A percentile compares a stretch with the other conserved stretches of the same genome.
These are phyloP conservation scores for Pharnaceum exiguum DNA, from an alignment of 148 eudicot genomes.

Conservation along the genomic window DNA sequence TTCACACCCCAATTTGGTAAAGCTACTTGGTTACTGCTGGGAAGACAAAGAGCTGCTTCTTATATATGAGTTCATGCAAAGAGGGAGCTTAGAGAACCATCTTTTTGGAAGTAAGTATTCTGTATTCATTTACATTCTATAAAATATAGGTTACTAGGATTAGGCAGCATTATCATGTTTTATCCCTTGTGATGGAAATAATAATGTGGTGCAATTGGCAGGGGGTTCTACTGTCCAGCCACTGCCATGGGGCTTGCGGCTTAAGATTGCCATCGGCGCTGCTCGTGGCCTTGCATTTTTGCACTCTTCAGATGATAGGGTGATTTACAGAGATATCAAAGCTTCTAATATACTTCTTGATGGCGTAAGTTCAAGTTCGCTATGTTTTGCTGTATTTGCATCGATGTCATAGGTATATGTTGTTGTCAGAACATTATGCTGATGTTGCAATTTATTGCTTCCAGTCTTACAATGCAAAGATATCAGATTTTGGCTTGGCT, in stretches of 20 bases:
- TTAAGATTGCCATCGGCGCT: slow-evolving; percentile 75
- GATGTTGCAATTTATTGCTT: slow-evolving; percentile 4
- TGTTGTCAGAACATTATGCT: not conserved
- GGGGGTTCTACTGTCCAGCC: slow-evolving; percentile 77
- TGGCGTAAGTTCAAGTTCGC: slow-evolving; percentile 54
- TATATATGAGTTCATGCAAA: slow-evolving; percentile 77
- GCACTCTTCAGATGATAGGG: slow-evolving; percentile 55
- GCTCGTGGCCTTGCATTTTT: slow-evolving; percentile 74
- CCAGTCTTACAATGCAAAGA: slow-evolving; percentile 70
- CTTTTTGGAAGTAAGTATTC: slow-evolving; percentile 74
- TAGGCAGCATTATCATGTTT: not conserved
- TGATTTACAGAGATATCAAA: slow-evolving; percentile 78
- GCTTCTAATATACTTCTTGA: slow-evolving; percentile 83
- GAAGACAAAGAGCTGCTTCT: slow-evolving; percentile 70
- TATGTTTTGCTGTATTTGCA: too few species aligned
- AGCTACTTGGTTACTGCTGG: slow-evolving; percentile 71
- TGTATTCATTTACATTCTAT: not conserved
- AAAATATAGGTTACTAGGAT: not conserved
- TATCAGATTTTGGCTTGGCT: slow-evolving; percentile 83
- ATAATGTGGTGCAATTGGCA: slow-evolving; percentile 9
- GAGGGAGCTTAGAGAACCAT: slow-evolving; percentile 82
- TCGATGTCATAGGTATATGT: not conserved
- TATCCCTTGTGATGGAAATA: not conserved
- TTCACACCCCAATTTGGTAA: slow-evolving; percentile 84
- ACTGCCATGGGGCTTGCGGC: slow-evolving; percentile 78